Percentiles rank a stretch among this genome's conserved stretches.
These are phyloP conservation scores for Nicotiana rustica DNA, from an alignment of 305 asterid genomes.

Conservation along the genomic window DNA sequence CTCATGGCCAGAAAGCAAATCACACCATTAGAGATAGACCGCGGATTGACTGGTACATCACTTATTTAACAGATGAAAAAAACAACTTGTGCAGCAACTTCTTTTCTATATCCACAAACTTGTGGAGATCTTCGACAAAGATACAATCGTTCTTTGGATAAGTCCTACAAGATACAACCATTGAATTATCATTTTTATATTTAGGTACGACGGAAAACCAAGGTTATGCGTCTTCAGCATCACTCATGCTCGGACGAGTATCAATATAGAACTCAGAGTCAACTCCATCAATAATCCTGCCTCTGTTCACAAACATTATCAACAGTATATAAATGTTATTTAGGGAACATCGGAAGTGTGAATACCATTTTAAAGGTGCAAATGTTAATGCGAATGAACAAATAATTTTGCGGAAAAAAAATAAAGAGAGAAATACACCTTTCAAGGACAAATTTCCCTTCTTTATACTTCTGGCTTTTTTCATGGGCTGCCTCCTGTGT, in stretches of 20 bases:
- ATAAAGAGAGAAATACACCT: slow-evolving; percentile 49
- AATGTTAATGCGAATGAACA: not conserved
- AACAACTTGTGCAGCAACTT: not conserved
- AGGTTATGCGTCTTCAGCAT: slow-evolving; percentile 52
- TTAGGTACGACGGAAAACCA: not conserved
- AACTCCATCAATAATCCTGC: slow-evolving; percentile 61
- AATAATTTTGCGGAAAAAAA: not conserved
- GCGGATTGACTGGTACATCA: no score
- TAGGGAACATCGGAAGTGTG: not conserved
- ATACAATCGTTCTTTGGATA: not conserved
- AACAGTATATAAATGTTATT: not conserved
- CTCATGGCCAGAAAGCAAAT: no score
- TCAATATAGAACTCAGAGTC: slow-evolving; percentile 67
- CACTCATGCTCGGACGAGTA: slow-evolving; percentile 55
- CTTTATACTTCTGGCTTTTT: slow-evolving; percentile 73
- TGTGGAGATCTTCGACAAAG: not conserved
- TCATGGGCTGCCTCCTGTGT: slow-evolving; percentile 69
- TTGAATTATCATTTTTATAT: not conserved
- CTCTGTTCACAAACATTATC: slow-evolving; percentile 51
- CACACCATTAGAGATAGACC: no score
- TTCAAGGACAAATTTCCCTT: slow-evolving; percentile 83
- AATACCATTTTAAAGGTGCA: not conserved
- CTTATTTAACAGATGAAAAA: no score
- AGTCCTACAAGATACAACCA: slow-evolving; percentile 1
- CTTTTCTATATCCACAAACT: not conserved